Conservation (phyloP, 176 grass and related monocot genomes). For the Oryza australiensis region DNA sequence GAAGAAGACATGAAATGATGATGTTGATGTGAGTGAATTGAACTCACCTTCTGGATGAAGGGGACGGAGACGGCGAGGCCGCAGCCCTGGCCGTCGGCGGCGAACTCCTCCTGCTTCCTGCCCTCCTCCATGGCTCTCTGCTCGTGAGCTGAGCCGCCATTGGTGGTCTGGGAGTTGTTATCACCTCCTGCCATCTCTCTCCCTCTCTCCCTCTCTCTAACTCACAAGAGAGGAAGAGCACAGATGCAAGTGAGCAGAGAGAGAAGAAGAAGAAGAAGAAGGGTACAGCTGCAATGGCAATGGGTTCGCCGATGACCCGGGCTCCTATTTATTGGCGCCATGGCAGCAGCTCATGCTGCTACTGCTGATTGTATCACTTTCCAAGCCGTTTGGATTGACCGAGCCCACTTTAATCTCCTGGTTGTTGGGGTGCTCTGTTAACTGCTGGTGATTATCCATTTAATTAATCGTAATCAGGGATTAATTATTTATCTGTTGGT, state of each 20-base stretch:
- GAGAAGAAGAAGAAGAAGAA: not conserved
- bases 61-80: slow-evolving; percentile 32
- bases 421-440: slow-evolving; percentile 1
- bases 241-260: not conserved
- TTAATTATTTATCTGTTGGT: no score
- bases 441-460: not conserved
- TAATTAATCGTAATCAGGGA: not conserved
- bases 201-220: no score
- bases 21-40: no score
- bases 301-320: slow-evolving; percentile 33
- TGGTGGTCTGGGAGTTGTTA: slow-evolving; percentile 35
- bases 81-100: slow-evolving; percentile 35
- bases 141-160: slow-evolving; percentile 15
- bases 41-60: slow-evolving; percentile 50
- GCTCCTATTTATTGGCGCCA: slow-evolving; percentile 52
- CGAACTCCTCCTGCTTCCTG: slow-evolving; percentile 23
- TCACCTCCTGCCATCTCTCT: slow-evolving; percentile 46
- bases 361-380: slow-evolving; percentile 30
- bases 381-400: slow-evolving; percentile 52
- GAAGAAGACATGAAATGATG: no score
- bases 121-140: slow-evolving; percentile 65
- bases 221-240: not conserved
- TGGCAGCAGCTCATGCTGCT: not conserved
- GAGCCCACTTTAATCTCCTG: not conserved
- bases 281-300: not conserved